Conservation (phyloP, 805 yeast genomes). For the Wickerhamiella sergipiensis region DNA sequence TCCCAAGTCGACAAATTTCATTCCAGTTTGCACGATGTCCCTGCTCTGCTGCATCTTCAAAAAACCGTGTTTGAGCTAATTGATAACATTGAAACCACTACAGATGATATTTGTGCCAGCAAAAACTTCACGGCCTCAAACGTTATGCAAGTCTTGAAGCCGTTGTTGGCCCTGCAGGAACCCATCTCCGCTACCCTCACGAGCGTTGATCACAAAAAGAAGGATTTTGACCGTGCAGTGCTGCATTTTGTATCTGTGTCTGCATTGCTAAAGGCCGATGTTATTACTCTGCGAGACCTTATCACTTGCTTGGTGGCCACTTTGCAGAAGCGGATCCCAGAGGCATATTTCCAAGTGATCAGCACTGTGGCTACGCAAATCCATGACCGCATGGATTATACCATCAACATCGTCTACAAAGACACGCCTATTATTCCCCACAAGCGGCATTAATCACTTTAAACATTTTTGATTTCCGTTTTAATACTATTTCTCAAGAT, state of each 20-base stretch:
- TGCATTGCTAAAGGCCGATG: constrained; percentile 1
- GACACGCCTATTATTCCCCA: background rate
- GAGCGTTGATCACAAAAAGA: background rate
- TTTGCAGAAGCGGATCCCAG: background rate
- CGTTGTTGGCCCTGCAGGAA: background rate
- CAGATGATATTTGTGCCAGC: background rate
- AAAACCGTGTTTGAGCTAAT: background rate
- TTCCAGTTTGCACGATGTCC: background rate
- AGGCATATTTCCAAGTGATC: background rate
- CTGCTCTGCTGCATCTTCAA: background rate
- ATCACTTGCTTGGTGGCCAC: background rate
- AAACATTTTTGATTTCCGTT: no score
- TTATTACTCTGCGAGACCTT: background rate
- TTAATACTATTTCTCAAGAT: no score
- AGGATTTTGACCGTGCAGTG: constrained; percentile 3
- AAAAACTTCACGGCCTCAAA: background rate
- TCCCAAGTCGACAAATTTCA: background rate
- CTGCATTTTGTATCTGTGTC: constrained; percentile 2
- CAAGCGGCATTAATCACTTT: background rate
- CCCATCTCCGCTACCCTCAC: background rate
- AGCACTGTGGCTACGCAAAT: background rate
- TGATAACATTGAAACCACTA: background rate
- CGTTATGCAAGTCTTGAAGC: background rate
- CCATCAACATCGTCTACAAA: background rate
- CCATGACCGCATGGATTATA: background rate